These are phyloP conservation scores for Cyberlindnera subsufficiens DNA, from an alignment of 805 yeast species.

Conservation along the genomic window DNA sequence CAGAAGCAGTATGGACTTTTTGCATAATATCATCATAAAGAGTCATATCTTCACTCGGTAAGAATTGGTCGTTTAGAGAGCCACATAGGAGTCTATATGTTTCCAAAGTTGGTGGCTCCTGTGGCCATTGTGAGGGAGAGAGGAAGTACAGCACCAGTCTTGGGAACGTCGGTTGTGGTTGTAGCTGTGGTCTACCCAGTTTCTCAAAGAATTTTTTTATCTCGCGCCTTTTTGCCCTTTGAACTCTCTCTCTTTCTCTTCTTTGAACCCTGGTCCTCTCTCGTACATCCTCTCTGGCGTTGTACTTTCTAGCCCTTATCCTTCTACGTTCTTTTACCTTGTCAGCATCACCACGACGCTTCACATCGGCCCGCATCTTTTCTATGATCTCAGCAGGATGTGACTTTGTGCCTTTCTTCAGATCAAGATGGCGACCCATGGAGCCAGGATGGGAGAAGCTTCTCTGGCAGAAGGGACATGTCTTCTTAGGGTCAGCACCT, in stretches of 20 bases:
- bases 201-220: constrained; percentile 30
- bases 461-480: constrained; percentile 47
- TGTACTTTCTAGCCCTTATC: constrained; percentile 36
- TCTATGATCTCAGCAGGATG: constrained; percentile 49
- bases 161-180: constrained; percentile 43
- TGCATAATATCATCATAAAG: constrained; percentile 27
- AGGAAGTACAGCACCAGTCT: constrained; percentile 41
- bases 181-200: constrained; percentile 33
- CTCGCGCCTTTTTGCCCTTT: constrained; percentile 33
- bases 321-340: constrained; percentile 35
- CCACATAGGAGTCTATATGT: constrained; percentile 32
- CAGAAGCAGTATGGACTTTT: constrained; percentile 39
- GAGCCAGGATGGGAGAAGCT: constrained; percentile 54
- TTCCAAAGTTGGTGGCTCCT: constrained; percentile 44
- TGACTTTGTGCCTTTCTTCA: constrained; percentile 42
- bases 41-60: constrained; percentile 8
- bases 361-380: constrained; percentile 40
- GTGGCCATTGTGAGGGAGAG: constrained; percentile 44
- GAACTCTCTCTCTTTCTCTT: constrained; percentile 34
- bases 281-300: constrained; percentile 41
- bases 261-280: constrained; percentile 41
- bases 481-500: constrained; percentile 27
- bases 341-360: constrained; percentile 43
- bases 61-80: constrained; percentile 20
- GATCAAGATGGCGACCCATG: constrained; percentile 54